These are phyloP conservation scores for Solanum sitiens DNA, from an alignment of 257 asterid genomes.

Conservation along the genomic window DNA sequence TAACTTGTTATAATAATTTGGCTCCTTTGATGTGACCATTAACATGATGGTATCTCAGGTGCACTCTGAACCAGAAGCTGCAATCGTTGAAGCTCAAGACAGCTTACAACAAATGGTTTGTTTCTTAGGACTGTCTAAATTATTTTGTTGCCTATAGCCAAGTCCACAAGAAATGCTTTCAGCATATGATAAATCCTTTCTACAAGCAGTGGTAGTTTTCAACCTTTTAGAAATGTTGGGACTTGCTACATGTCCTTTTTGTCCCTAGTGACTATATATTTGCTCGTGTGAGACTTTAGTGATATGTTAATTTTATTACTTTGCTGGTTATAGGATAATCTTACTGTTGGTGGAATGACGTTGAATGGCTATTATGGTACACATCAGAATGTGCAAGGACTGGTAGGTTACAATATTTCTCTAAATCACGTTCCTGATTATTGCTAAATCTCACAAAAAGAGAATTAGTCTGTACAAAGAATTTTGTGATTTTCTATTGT, in stretches of 20 bases:
- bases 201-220: neutral
- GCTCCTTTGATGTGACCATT: neutral
- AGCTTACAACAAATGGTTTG: conserved; percentile 63
- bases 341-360: conserved; percentile 53
- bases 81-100: conserved; percentile 43
- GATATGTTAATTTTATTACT: neutral
- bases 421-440: neutral
- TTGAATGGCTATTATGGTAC: conserved; percentile 75
- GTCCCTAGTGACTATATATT: neutral
- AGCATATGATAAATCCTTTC: neutral
- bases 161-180: neutral
- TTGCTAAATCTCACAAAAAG: neutral
- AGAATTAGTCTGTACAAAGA: neutral
- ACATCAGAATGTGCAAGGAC: conserved; percentile 81
- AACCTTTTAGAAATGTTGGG: neutral
- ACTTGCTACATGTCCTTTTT: neutral
- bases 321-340: conserved; percentile 45
- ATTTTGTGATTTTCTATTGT: neutral
- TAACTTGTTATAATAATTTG: neutral
- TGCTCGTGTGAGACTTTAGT: neutral
- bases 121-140: conserved; percentile 1
- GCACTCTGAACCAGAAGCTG: conserved; percentile 57
- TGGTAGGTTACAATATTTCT: conserved; percentile 39
- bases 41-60: conserved; percentile 23
- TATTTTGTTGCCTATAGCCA: neutral